These are phyloP conservation scores for Chrysosporium keratinophilum DNA, from an alignment of 2,329 filamentous ascomycete species.

Conservation along the genomic window DNA sequence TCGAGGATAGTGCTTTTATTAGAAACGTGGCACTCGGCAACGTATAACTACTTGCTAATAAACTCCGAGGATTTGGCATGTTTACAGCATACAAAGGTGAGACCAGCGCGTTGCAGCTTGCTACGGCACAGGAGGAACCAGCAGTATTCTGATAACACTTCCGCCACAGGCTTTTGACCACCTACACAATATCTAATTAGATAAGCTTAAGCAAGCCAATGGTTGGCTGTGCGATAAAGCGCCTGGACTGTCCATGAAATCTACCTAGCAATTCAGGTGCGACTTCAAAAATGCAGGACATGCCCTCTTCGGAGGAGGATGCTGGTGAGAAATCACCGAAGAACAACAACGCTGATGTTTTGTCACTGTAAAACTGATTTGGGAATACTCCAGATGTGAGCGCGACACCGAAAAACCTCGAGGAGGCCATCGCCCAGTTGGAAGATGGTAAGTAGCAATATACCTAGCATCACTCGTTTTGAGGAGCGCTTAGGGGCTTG, in stretches of 20 bases:
- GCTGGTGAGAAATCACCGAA: not conserved
- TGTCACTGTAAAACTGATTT: not conserved
- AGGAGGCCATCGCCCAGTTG: constrained; percentile 16
- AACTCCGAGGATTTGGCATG: too few species aligned
- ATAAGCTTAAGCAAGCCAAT: too few species aligned
- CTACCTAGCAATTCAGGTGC: not conserved
- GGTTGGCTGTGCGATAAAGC: too few species aligned
- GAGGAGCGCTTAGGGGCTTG: not conserved
- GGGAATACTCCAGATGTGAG: not conserved
- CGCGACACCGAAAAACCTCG: constrained; percentile 9
- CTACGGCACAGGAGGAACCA: too few species aligned
- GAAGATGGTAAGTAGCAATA: constrained; percentile 15
- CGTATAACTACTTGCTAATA: too few species aligned
- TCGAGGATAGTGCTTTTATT: too few species aligned
- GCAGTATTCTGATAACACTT: too few species aligned
- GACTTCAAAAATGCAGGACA: not conserved
- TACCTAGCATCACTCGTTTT: not conserved
- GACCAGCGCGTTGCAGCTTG: too few species aligned
- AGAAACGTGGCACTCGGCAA: too few species aligned
- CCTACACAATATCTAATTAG: too few species aligned
- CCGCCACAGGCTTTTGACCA: too few species aligned
- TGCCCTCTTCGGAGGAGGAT: not conserved
- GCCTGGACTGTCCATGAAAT: not conserved
- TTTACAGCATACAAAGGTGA: too few species aligned
- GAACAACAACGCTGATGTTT: not conserved